Evolutionary conservation across 1,284 basidiomycete species (phyloP).

Genomic region (Singerocomus inundabilis): DNA sequence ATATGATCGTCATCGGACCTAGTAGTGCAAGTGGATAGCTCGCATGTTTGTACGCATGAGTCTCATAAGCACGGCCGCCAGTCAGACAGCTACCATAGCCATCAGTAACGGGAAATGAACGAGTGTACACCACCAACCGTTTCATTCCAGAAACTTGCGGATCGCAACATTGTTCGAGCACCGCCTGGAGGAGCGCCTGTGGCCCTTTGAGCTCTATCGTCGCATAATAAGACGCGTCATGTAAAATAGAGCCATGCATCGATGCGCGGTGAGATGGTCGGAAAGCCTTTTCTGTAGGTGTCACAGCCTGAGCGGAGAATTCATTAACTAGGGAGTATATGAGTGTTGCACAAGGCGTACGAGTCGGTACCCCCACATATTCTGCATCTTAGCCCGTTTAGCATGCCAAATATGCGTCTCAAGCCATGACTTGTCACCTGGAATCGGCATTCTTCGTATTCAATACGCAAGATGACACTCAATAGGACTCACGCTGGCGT

Average conservation of each 20-base stretch:
- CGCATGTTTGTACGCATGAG: constrained; percentile 59
- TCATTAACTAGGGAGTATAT: background rate
- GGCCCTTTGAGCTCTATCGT: constrained; percentile 72
- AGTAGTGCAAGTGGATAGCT: constrained; percentile 71
- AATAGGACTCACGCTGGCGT: constrained; percentile 58
- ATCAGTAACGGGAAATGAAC: background rate
- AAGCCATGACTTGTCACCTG: constrained; percentile 85
- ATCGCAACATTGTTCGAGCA: constrained; percentile 63
- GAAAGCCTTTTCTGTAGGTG: constrained; percentile 88
- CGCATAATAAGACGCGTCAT: constrained; percentile 84
- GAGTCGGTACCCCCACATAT: constrained; percentile 86
- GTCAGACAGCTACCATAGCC: constrained; percentile 44
- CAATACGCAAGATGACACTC: background rate
- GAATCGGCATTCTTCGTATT: background rate
- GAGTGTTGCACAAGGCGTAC: constrained; percentile 40
- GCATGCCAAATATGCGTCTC: constrained; percentile 95
- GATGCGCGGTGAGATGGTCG: constrained; percentile 87
- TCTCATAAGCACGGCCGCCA: constrained; percentile 60
- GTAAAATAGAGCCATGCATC: constrained; percentile 77
- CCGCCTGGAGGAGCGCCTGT: constrained; percentile 48
- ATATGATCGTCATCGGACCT: constrained; percentile 71
- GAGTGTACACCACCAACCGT: constrained; percentile 42
- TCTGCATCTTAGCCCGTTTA: constrained; percentile 90
- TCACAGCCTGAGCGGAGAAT: constrained; percentile 52
- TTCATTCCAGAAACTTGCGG: constrained; percentile 56